These are phyloP conservation scores for Umbelopsis sp. DNA, from an alignment of 371 early-diverging fungal species.

Conservation along the genomic window DNA sequence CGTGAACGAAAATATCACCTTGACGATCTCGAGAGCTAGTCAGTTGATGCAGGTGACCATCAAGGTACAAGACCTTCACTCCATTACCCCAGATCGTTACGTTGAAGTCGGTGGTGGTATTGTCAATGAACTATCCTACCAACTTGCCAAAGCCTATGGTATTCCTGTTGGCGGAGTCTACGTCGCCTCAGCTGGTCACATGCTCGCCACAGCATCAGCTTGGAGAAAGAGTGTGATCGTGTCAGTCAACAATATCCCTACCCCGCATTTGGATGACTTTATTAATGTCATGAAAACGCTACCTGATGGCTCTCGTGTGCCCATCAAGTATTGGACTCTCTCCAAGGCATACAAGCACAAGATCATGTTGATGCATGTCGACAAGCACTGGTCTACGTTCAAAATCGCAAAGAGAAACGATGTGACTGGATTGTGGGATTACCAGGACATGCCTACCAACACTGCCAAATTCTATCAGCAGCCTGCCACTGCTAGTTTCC, in stretches of 20 bases:
- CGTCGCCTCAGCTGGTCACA: slow-evolving; percentile 69
- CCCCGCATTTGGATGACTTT: slow-evolving; percentile 75
- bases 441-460: slow-evolving; percentile 56
- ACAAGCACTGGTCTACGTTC: slow-evolving; percentile 77
- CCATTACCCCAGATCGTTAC: slow-evolving; percentile 63
- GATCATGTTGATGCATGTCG: slow-evolving; percentile 71
- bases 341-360: slow-evolving; percentile 62
- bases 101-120: slow-evolving; percentile 83
- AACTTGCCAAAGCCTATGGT: slow-evolving; percentile 70
- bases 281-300: slow-evolving; percentile 60
- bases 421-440: slow-evolving; percentile 74
- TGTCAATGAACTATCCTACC: slow-evolving; percentile 77
- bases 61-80: slow-evolving; percentile 70
- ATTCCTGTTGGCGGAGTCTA: slow-evolving; percentile 71
- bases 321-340: slow-evolving; percentile 68
- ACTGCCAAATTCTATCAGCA: slow-evolving; percentile 30
- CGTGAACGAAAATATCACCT: slow-evolving; percentile 53
- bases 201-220: slow-evolving; percentile 54
- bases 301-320: slow-evolving; percentile 72
- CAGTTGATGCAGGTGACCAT: slow-evolving; percentile 52
- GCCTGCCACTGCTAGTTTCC: slow-evolving; percentile 38
- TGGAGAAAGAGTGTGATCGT: slow-evolving; percentile 62
- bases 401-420: slow-evolving; percentile 70
- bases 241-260: slow-evolving; percentile 64
- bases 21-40: slow-evolving; percentile 70